Percentiles rank a stretch among this genome's conserved stretches.
These are phyloP conservation scores for Cadophora gregata DNA, from an alignment of 2,329 filamentous ascomycete genomes.

Conservation along the genomic window DNA sequence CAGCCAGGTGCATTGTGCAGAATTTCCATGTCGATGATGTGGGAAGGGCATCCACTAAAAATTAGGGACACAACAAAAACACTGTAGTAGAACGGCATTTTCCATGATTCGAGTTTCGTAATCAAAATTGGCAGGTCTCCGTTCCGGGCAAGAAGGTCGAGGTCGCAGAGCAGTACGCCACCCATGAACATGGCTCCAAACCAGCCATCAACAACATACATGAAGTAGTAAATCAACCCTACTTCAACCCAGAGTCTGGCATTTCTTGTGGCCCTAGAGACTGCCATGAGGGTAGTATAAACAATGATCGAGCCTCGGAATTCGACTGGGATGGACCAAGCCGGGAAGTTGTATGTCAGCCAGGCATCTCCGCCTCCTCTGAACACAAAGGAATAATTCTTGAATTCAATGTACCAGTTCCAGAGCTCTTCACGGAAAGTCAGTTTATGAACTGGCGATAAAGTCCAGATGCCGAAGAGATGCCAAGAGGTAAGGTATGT, in stretches of 20 bases:
- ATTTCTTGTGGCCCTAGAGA: slow-evolving; percentile 60
- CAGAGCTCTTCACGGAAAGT: slow-evolving; percentile 36
- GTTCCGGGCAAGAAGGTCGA: slow-evolving; percentile 59
- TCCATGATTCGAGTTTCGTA: slow-evolving; percentile 51
- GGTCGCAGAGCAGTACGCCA: slow-evolving; percentile 66
- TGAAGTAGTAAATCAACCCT: slow-evolving; percentile 65
- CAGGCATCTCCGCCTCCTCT: slow-evolving; percentile 61
- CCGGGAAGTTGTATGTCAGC: slow-evolving; percentile 64
- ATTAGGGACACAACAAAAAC: slow-evolving; percentile 59
- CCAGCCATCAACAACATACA: slow-evolving; percentile 70
- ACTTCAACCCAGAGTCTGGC: slow-evolving; percentile 60
- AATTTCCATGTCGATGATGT: slow-evolving; percentile 21
- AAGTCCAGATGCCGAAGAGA: slow-evolving; percentile 38
- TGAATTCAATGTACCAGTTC: slow-evolving; percentile 55
- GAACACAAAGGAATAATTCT: slow-evolving; percentile 73
- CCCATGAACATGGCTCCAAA: slow-evolving; percentile 64
- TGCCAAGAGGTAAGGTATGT: slow-evolving; percentile 41
- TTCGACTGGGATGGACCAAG: slow-evolving; percentile 65
- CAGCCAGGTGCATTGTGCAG: slow-evolving; percentile 60
- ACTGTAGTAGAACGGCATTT: slow-evolving; percentile 56
- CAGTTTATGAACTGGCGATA: slow-evolving; percentile 26
- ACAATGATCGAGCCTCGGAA: slow-evolving; percentile 68
- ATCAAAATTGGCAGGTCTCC: slow-evolving; percentile 58
- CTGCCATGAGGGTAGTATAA: slow-evolving; percentile 59
- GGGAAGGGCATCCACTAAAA: slow-evolving; percentile 65